phyloP scores from a whole-genome alignment of 352 stramenopile species.

The Albugo laibachii region DNA sequence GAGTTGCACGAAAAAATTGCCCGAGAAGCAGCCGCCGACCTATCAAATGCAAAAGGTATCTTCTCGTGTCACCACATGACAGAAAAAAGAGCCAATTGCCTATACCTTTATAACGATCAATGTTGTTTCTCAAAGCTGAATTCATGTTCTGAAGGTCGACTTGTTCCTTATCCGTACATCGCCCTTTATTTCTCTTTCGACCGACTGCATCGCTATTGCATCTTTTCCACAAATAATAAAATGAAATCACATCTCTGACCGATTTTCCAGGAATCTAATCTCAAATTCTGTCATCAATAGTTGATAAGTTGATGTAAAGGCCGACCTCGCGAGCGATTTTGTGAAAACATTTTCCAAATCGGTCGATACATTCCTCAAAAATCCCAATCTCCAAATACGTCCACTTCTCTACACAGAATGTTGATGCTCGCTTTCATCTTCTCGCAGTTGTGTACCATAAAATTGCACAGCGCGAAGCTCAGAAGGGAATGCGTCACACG shows the following conservation, averaged over 20 bases:
- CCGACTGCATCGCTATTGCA: neutral
- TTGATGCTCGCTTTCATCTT: too few species aligned
- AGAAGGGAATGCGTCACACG: too few species aligned
- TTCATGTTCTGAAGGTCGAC: constrained; percentile 6
- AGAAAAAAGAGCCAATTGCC: constrained; percentile 4
- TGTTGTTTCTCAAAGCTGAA: constrained; percentile 1
- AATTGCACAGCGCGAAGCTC: too few species aligned
- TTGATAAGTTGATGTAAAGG: neutral
- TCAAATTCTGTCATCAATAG: neutral
- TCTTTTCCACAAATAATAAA: constrained; percentile 81
- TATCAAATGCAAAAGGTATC: neutral
- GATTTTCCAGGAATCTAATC: constrained; percentile 37
- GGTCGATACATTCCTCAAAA: constrained; percentile 61
- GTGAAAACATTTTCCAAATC: constrained; percentile 62
- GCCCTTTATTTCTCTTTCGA: constrained; percentile 2
- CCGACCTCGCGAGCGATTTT: constrained; percentile 42
- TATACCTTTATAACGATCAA: constrained; percentile 3
- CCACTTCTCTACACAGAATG: constrained; percentile 32
- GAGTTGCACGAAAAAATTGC: neutral
- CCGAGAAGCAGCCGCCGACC: constrained; percentile 3
- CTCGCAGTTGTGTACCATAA: too few species aligned
- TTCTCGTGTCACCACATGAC: neutral
- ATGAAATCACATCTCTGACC: constrained; percentile 39
- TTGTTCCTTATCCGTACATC: neutral
- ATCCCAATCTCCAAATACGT: constrained; percentile 42